Percentiles rank a stretch among this genome's conserved stretches.
Evolutionary conservation across 1,284 basidiomycete species (phyloP).

Genomic region (Kwoniella shivajii): DNA sequence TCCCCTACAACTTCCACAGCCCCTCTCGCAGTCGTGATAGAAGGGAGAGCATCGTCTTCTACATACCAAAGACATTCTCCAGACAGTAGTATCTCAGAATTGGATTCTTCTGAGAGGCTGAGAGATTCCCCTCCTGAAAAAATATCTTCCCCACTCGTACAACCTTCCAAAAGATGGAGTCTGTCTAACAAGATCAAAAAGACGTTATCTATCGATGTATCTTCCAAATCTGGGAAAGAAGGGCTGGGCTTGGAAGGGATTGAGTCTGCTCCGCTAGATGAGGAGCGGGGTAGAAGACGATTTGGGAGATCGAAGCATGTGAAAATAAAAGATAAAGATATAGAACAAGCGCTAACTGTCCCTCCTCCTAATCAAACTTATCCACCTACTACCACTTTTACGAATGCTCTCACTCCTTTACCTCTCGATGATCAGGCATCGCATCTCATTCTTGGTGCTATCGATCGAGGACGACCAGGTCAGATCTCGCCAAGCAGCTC

Average conservation of each 20-base stretch:
- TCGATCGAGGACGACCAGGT: conserved; percentile 27
- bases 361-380: conserved; percentile 8
- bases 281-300: conserved; percentile 11
- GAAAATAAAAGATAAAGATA: conserved; percentile 2
- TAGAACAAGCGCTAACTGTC: conserved; percentile 11
- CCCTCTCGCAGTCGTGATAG: conserved; percentile 16
- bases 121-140: neutral
- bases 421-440: conserved; percentile 26
- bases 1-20: neutral
- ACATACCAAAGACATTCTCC: conserved; percentile 10
- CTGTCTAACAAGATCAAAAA: conserved; percentile 5
- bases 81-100: conserved; percentile 3
- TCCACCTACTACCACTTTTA: conserved; percentile 7
- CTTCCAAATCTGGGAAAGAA: neutral
- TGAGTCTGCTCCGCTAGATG: conserved; percentile 2
- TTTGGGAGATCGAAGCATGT: conserved; percentile 5
- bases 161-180: conserved; percentile 7
- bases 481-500: neutral
- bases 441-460: conserved; percentile 41
- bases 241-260: conserved; percentile 8
- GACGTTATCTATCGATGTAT: neutral
- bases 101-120: conserved; percentile 6
- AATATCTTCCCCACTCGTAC: neutral
- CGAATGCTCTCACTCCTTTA: neutral
- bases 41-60: conserved; percentile 6